phyloP scores from a whole-genome alignment of 139 green algal species.

The Tetradesmus lagerheimii region DNA sequence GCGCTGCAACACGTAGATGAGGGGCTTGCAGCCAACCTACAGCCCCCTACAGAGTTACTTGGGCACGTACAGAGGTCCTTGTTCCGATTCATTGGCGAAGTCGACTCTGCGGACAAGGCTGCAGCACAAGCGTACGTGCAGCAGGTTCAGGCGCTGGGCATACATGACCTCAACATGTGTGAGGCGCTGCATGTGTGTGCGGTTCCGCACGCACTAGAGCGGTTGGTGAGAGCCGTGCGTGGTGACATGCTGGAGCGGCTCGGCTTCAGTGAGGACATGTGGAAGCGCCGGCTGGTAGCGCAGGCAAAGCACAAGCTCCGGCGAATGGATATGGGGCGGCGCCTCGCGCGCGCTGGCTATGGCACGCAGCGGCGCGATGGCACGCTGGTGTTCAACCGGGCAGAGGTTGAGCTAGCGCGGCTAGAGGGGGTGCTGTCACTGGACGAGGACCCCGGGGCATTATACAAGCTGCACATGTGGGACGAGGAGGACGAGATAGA shows the following conservation, averaged over 20 bases:
- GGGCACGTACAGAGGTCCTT: neutral
- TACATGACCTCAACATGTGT: neutral
- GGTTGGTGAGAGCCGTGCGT: neutral
- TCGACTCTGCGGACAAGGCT: neutral
- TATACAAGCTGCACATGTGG: too few species aligned
- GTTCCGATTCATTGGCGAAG: neutral
- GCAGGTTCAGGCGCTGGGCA: neutral
- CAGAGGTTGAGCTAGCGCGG: too few species aligned
- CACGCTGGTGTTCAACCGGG: too few species aligned
- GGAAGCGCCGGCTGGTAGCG: too few species aligned
- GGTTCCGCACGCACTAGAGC: neutral
- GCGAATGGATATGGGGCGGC: too few species aligned
- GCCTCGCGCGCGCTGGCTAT: too few species aligned
- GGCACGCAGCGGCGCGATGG: too few species aligned
- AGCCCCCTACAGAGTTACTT: neutral
- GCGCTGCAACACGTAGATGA: neutral
- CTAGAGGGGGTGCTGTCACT: too few species aligned
- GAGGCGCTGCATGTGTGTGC: neutral
- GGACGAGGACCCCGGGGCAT: too few species aligned
- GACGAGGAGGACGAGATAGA: neutral
- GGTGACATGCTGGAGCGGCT: neutral
- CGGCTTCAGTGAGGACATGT: neutral
- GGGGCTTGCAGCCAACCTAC: neutral
- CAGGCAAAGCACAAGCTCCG: too few species aligned
- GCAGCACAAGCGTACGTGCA: neutral